Percentiles rank a stretch among this genome's conserved stretches.
Conservation (phyloP, 2,329 filamentous ascomycete species). For the Chaetomiaceae sp. region DNA sequence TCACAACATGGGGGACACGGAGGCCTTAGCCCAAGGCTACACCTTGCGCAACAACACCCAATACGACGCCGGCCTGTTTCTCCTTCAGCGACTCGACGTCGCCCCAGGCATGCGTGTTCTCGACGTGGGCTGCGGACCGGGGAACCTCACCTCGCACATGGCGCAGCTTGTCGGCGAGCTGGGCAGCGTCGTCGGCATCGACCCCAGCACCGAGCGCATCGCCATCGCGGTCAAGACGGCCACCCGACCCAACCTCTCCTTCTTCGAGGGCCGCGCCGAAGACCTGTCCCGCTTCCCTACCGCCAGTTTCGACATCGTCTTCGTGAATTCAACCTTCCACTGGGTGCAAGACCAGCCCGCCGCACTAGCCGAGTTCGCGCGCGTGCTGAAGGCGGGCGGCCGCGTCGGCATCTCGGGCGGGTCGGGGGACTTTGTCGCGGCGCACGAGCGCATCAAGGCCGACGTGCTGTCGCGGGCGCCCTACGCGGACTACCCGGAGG, state of each 20-base stretch:
- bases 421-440: slow-evolving; percentile 1
- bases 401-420: slow-evolving; percentile 6
- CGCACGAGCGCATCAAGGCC: slow-evolving; percentile 4
- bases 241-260: background rate
- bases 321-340: slow-evolving; percentile 6
- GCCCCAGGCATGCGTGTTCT: slow-evolving; percentile 1
- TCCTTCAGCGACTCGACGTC: background rate
- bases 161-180: background rate
- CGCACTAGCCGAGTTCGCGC: background rate
- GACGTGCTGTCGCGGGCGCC: slow-evolving; percentile 1
- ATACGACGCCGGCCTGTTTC: background rate
- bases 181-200: background rate
- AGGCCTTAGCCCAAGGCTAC: background rate
- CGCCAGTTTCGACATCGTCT: slow-evolving; percentile 2
- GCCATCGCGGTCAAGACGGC: background rate
- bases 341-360: slow-evolving; percentile 4
- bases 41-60: slow-evolving; percentile 1
- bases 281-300: slow-evolving; percentile 2
- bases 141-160: slow-evolving; percentile 2
- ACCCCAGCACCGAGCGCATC: slow-evolving; percentile 3
- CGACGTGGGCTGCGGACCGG: slow-evolving; percentile 5
- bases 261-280: background rate
- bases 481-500: background rate
- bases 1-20: background rate
- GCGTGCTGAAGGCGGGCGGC: background rate